Evolutionary conservation across 176 grass and related monocot genomes (phyloP).

Genomic region (Oryza punctata): DNA sequence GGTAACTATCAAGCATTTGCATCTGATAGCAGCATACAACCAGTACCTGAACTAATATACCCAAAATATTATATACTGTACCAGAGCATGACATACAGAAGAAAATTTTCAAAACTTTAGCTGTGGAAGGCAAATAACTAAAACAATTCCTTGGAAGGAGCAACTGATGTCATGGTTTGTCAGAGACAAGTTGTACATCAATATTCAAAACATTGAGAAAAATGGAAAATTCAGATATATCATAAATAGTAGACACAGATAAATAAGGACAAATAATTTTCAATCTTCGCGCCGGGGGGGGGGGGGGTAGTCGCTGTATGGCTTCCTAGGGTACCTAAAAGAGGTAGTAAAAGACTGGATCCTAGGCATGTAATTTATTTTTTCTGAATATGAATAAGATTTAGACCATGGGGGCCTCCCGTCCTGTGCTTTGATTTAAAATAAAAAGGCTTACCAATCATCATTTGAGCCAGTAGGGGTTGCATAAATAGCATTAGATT

Average conservation of each 20-base stretch:
- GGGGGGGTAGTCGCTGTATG: not conserved
- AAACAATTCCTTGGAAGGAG: conserved; percentile 3
- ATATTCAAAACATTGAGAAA: conserved; percentile 23
- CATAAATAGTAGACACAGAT: not conserved
- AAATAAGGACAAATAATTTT: conserved; percentile 19
- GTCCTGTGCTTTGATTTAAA: too few species aligned
- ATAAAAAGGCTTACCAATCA: conserved; percentile 60
- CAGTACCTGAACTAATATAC: conserved; percentile 76
- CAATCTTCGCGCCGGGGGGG: too few species aligned
- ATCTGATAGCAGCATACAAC: conserved; percentile 83
- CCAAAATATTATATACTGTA: conserved; percentile 40
- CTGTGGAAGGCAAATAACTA: not conserved
- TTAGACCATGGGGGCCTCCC: too few species aligned
- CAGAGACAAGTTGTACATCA: not conserved
- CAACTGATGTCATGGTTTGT: not conserved
- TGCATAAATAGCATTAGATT: conserved; percentile 62
- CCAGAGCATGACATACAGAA: conserved; percentile 20
- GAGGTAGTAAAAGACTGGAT: too few species aligned
- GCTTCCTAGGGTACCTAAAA: conserved; percentile 21
- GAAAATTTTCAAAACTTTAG: not conserved
- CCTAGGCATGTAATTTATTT: too few species aligned
- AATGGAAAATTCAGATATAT: not conserved
- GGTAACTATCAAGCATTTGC: conserved; percentile 72
- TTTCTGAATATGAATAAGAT: too few species aligned
- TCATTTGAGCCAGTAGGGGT: conserved; percentile 80